Evolutionary conservation across 306 rosid genomes (phyloP), one percentile per base, ranked within the genome.

Genomic region (Fragaria ananassa): DNA sequence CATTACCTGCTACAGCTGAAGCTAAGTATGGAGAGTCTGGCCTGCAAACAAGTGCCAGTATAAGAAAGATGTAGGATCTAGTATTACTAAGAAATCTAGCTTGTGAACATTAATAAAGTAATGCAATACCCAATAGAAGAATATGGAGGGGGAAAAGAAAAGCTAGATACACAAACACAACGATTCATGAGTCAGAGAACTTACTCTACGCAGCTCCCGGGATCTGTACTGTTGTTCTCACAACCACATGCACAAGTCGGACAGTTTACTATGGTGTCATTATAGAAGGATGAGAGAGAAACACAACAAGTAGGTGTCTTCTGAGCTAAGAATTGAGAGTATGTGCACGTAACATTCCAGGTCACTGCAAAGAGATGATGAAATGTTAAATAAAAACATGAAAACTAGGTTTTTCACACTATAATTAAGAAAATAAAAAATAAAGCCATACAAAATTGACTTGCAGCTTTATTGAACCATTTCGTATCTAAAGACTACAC

Each of bases 291-390:
- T 21, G 99, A 95, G 74, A 95, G 97, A 39, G 99, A 95, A 82
- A 95, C 99, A 85, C 99, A 95, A 79, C 99, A 95, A 14, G 90
- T 92, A 37, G 99, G 99, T 39, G 97, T 90, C 96, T 95, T 95
- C 77, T 92, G 97, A 78, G 97, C 97, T 70, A 95, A 85, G 80
- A 95, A 95, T 80, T 95, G 99, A 61, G 99, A 95, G 81, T 92
- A 95, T 2, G 96, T 90, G 90, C 99, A 95, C 50, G 99, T 95
- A 82, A 95, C 41, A 68, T 95, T 95, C 99, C 99, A 95, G 70
- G 99, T 95, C 99, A 95, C 99, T 92, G 93, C 80, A 73, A 79
- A 50, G 86, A 84, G 81, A 82, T 44, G 63, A 76, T 37, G 35
- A 62, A 42, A 47, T 39, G 65, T 70, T 76, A 51, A 78, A 67